phyloP scores from a whole-genome alignment of 1,284 basidiomycete genomes.

The Moniliophthora roreri region DNA sequence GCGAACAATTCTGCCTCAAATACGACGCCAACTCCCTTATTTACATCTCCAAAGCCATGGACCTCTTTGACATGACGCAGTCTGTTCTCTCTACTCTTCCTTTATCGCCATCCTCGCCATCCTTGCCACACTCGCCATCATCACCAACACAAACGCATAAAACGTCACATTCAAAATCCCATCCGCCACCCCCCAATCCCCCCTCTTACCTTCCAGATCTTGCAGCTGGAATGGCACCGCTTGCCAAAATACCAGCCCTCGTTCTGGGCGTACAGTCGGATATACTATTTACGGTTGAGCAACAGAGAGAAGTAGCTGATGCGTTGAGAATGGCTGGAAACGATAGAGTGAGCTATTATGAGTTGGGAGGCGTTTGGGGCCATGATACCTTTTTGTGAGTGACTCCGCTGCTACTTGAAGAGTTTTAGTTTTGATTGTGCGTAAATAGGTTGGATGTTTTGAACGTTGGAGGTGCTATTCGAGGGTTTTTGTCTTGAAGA shows the following conservation, averaged over 20 bases:
- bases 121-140: slow-evolving; percentile 21
- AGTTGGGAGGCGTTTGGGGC: slow-evolving; percentile 97
- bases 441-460: slow-evolving; percentile 48
- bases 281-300: slow-evolving; percentile 96
- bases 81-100: slow-evolving; percentile 74
- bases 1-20: slow-evolving; percentile 96
- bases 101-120: slow-evolving; percentile 35
- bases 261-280: slow-evolving; percentile 96
- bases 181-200: slow-evolving; percentile 66
- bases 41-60: slow-evolving; percentile 99
- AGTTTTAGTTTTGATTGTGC: no score
- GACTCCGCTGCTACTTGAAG: background rate
- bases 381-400: slow-evolving; percentile 91
- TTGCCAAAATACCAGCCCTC: slow-evolving; percentile 79
- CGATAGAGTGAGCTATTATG: slow-evolving; percentile 89
- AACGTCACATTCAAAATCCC: slow-evolving; percentile 64
- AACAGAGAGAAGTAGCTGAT: slow-evolving; percentile 94
- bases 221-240: slow-evolving; percentile 78
- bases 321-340: slow-evolving; percentile 91
- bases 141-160: slow-evolving; percentile 30
- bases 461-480: slow-evolving; percentile 49
- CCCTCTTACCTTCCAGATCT: slow-evolving; percentile 81
- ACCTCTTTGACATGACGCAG: slow-evolving; percentile 94
- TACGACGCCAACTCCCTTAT: slow-evolving; percentile 99
- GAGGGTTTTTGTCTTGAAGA: slow-evolving; percentile 45